Base-by-base conservation (phyloP, 805 yeast genomes). In the Ogataea methanolica region DNA sequence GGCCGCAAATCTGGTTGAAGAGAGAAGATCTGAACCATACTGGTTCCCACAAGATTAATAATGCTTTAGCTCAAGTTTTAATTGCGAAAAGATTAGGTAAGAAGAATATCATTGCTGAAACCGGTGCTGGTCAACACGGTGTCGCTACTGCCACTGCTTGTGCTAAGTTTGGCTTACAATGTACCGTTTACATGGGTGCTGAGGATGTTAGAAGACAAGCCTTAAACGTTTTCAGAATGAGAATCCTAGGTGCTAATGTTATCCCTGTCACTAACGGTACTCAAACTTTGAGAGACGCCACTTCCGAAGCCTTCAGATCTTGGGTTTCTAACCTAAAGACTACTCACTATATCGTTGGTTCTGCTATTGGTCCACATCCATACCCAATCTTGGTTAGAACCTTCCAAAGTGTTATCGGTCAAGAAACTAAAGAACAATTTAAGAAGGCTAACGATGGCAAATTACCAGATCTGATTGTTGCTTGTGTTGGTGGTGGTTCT, bases 401-500 rank as follows among this genome's bases (percentile, higher is more conserved):
- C 16, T 91, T 94, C 89, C 99, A 94, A 76, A 81, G 91, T 65
- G 95, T 94, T 33, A 94, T 94, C 69, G 99, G 99, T 59, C 76
- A 82, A 44, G 99, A 94, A 73, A 88, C 97, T 41, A 90, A 88
- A 69, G 84, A 87, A 67, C 96, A 94, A 71, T 91, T 91, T 72
- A 81, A 79, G 55, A 81, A 78, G 55, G 71, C 85, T 57, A 89
- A 88, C 67, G 72, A 80, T 51, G 96, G 96, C 37, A 83, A 80
- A 60, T 75, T 94, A 54, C 99, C 99, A 42, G 88, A 94, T 61
- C 89, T 91, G 17, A 82, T 94, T 38, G 97, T 94, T 52, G 99
- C 99, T 2, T 94, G 99, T 76, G 99, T 94, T 43, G 99, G 99
- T 61, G 99, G 99, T 62, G 99, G 99, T 47, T 89, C 97, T 17